Conservation (phyloP, 164 flowering plant genomes). For the Vitis labrusca region DNA sequence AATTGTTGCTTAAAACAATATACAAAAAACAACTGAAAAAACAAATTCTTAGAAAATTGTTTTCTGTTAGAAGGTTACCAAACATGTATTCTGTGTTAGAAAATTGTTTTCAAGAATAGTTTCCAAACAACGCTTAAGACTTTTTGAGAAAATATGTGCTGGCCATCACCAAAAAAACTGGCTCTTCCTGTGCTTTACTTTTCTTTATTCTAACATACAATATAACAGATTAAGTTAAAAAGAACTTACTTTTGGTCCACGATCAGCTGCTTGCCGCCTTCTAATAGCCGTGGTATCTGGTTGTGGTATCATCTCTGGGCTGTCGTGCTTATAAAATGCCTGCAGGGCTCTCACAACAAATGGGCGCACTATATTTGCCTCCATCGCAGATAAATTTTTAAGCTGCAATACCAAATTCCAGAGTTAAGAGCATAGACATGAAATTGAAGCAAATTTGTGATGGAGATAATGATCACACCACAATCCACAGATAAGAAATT, state of each 20-base stretch:
- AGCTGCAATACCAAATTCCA: conserved; percentile 43
- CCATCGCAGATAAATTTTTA: conserved; percentile 88
- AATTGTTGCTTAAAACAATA: no score
- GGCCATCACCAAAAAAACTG: no score
- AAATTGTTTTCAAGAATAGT: no score
- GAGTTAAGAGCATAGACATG: not conserved
- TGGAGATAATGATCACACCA: no score
- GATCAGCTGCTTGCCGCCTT: conserved; percentile 45
- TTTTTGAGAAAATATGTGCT: no score
- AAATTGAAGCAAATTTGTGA: no score
- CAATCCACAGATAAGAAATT: not conserved
- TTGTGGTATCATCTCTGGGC: conserved; percentile 63
- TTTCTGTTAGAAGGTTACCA: no score
- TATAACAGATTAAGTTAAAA: not conserved
- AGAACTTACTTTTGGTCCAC: conserved; percentile 59
- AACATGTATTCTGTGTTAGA: no score
- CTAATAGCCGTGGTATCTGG: conserved; percentile 39
- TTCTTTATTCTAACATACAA: not conserved
- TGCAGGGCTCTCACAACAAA: conserved; percentile 78
- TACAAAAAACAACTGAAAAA: no score
- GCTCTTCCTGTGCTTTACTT: no score
- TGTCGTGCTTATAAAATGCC: conserved; percentile 83
- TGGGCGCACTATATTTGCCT: conserved; percentile 86
- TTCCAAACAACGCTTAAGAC: no score
- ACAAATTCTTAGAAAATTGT: no score